Evolutionary conservation across 805 yeast species (phyloP).

Genomic region (Yamadazyma sp.): DNA sequence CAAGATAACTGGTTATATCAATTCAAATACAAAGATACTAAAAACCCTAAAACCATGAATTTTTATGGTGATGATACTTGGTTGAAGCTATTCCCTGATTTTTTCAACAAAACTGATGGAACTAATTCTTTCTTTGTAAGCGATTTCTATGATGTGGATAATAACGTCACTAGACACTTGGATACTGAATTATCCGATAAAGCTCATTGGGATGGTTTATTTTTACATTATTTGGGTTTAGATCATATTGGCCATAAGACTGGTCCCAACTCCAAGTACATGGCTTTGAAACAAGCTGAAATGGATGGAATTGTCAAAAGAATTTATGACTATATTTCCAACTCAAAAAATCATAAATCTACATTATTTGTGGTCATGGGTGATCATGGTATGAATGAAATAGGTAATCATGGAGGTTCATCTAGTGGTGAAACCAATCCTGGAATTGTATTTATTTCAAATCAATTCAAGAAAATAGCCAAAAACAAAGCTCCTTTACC

Average conservation of each 20-base stretch:
- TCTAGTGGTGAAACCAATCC: conserved; percentile 90
- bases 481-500: conserved; percentile 35
- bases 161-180: conserved; percentile 87
- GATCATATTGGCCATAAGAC: conserved; percentile 99
- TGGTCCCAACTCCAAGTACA: conserved; percentile 77
- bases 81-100: conserved; percentile 69
- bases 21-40: conserved; percentile 30
- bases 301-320: conserved; percentile 69
- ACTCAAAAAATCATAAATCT: conserved; percentile 17
- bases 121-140: conserved; percentile 92
- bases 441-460: conserved; percentile 68
- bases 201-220: conserved; percentile 74
- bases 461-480: conserved; percentile 41
- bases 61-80: conserved; percentile 98
- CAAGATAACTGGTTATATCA: conserved; percentile 91
- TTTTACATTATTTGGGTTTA: conserved; percentile 86
- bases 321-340: conserved; percentile 39
- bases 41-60: conserved; percentile 46
- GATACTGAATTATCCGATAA: conserved; percentile 49
- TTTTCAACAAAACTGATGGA: conserved; percentile 71
- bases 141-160: conserved; percentile 92
- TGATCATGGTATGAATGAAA: conserved; percentile 95
- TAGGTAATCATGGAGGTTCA: conserved; percentile 97
- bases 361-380: conserved; percentile 79
- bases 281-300: conserved; percentile 80